Percentiles rank a stretch among this genome's conserved stretches.
phyloP scores from a whole-genome alignment of 495 filamentous ascomycete species.

The Hypoxylon perforatum region DNA sequence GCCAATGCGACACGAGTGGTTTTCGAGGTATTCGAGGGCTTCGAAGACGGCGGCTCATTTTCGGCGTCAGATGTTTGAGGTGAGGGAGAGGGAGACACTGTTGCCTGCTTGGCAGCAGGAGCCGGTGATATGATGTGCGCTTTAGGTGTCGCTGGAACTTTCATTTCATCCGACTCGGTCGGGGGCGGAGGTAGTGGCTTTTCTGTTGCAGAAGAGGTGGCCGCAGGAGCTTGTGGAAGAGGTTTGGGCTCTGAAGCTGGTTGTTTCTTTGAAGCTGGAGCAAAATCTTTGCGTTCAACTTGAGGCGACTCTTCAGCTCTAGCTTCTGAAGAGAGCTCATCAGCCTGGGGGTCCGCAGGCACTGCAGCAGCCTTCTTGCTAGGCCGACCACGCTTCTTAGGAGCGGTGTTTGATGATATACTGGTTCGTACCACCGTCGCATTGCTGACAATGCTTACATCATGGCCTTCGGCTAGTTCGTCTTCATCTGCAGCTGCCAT shows the following conservation, averaged over 20 bases:
- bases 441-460: slow-evolving; percentile 56
- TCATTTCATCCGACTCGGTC: slow-evolving; percentile 33
- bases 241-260: slow-evolving; percentile 21
- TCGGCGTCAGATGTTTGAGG: slow-evolving; percentile 85
- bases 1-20: slow-evolving; percentile 52
- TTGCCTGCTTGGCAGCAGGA: slow-evolving; percentile 50
- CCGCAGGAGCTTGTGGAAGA: not conserved
- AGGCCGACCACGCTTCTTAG: slow-evolving; percentile 58
- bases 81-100: slow-evolving; percentile 67
- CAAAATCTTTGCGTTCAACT: slow-evolving; percentile 7
- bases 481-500: slow-evolving; percentile 47
- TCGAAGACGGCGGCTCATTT: slow-evolving; percentile 77
- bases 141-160: slow-evolving; percentile 52
- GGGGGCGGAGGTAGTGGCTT: slow-evolving; percentile 47
- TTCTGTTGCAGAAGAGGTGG: slow-evolving; percentile 31
- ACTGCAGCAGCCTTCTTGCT: slow-evolving; percentile 56
- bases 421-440: slow-evolving; percentile 57
- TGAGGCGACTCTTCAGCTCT: not conserved
- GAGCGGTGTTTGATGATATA: slow-evolving; percentile 43
- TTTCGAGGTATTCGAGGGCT: slow-evolving; percentile 53
- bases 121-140: slow-evolving; percentile 38
- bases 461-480: slow-evolving; percentile 48
- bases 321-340: slow-evolving; percentile 23
- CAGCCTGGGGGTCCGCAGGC: slow-evolving; percentile 18
- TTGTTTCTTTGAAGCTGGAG: slow-evolving; percentile 12